Base-by-base conservation (phyloP, 2,329 filamentous ascomycete species). In the Xylaria arbuscula region DNA sequence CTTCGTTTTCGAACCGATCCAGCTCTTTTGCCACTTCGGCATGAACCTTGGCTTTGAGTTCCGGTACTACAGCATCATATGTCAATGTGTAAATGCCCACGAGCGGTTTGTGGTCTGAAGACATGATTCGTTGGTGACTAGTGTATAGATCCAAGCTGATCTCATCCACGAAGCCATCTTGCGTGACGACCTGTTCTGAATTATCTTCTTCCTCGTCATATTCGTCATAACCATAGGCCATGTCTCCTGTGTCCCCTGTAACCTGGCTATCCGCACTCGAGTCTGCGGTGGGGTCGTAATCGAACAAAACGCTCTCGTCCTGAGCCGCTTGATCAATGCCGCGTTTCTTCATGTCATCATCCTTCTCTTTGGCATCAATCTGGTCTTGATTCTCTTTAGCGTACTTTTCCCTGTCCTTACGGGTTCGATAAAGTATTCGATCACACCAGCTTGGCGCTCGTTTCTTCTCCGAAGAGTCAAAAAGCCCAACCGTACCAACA, bases 381-480 rank as follows among this genome's bases (percentile, higher is more conserved):
- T 90, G 88, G 63, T 95, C 79, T 64, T 84, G 83, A 0, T 87
- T 77, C 64, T 87, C 89, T 42, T 83, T 82, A 59, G 94, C 89
- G 73, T 93, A 91, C 2, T 84, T 85, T 32, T 90, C 81, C 70
- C 87, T 90, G 75, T 96, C 90, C 55, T 84, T 87, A 48, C 91
- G 88, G 1, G 93, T 96, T 8, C 95, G 87, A 78, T 90, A 99
- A 0, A 99, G 81, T 54, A 99, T 94, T 17, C 96, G 91, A 81
- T 99, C 96, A 78, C 96, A 99, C 95, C 96, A 99, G 77, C 94
- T 97, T 2, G 96, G 96, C 1, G 93, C 92, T 62, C 97, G 88
- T 71, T 91, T 91, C 82, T 99, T 99, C 78, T 98, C 96, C 72
- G 94, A 97, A 0, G 94, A 93, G 81, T 99, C 97, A 78, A 98